These are phyloP conservation scores for Amborella trichopoda DNA, from an alignment of 164 flowering plant genomes.

Conservation along the genomic window DNA sequence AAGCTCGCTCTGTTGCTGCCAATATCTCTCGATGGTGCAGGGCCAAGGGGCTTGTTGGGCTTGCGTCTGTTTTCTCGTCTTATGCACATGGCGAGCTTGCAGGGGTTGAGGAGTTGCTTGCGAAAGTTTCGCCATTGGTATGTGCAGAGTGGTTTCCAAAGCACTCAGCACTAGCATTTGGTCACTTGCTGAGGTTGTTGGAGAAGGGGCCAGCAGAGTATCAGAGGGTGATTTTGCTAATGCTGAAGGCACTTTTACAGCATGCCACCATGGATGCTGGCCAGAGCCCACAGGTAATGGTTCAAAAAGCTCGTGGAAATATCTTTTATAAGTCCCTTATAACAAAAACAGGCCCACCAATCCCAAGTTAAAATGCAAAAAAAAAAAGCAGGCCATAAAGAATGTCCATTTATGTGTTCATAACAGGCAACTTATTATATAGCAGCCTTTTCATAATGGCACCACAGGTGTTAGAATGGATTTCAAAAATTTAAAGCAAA, in stretches of 20 bases:
- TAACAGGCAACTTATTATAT: too few species aligned
- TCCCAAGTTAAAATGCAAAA: too few species aligned
- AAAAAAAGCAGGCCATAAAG: too few species aligned
- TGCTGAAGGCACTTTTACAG: constrained; percentile 94
- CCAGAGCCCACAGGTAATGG: constrained; percentile 93
- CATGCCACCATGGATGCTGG: constrained; percentile 96
- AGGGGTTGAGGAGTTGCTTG: constrained; percentile 53
- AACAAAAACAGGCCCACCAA: too few species aligned
- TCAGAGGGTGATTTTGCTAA: constrained; percentile 82
- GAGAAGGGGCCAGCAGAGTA: constrained; percentile 94
- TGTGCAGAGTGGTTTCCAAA: constrained; percentile 93
- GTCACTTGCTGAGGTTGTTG: constrained; percentile 72
- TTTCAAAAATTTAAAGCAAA: too few species aligned
- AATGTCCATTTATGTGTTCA: too few species aligned
- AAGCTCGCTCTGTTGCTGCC: constrained; percentile 78
- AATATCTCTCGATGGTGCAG: constrained; percentile 82
- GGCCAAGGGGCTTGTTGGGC: constrained; percentile 68
- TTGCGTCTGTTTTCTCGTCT: constrained; percentile 62
- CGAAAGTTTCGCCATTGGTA: constrained; percentile 74
- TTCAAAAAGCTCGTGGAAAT: too few species aligned
- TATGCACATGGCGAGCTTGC: constrained; percentile 77
- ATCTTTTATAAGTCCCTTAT: too few species aligned
- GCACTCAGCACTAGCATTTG: constrained; percentile 93
- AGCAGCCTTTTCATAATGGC: too few species aligned
- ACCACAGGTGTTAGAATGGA: too few species aligned